Evolutionary conservation across 2,329 filamentous ascomycete species (phyloP), one percentile per base, ranked within the genome.

Genomic region (Allantophomopsis lycopodina): DNA sequence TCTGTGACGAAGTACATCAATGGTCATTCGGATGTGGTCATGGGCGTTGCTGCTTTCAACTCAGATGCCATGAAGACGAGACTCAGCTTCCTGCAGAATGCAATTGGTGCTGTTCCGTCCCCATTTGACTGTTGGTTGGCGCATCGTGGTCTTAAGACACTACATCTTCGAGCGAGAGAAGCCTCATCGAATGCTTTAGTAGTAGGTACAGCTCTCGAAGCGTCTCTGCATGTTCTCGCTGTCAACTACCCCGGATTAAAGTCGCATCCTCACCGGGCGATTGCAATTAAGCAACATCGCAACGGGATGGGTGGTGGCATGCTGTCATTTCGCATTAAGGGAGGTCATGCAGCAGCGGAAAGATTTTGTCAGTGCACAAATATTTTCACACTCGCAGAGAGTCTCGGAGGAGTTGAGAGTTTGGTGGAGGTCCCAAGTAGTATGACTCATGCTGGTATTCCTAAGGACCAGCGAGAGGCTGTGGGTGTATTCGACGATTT

Each of bases 1-100:
- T 88, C 80, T 40, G 91, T 98, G 41, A 98, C 91, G 35, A 98
- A 98, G 66, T 98, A 96, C 66, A 96, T 98, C 67, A 96, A 96
- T 60, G 91, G 91, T 38, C 91, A 98, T 67, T 74, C 78, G 58
- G 91, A 98, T 60, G 91, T 98, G 7, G 79, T 96, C 53, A 98
- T 98, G 91, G 91, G 91, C 48, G 83, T 91, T 21, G 89, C 87
- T 36, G 91, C 91, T 38, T 93, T 94, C 73, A 96, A 95, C 71
- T 83, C 81, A 21, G 77, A 86, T 41, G 72, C 76, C 14, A 70
- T 98, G 50, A 78, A 79, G 56, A 67, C 79, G 46, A 78, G 84
- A 33, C 74, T 98, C 16, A 69, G 76, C 38, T 98, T 96, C 70
- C 73, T 98, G 32, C 91, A 98, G 60, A 98, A 98, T 64, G 91